Base-by-base conservation (phyloP, 1,139 yeast genomes). In the Geotrichum klebahnii region DNA sequence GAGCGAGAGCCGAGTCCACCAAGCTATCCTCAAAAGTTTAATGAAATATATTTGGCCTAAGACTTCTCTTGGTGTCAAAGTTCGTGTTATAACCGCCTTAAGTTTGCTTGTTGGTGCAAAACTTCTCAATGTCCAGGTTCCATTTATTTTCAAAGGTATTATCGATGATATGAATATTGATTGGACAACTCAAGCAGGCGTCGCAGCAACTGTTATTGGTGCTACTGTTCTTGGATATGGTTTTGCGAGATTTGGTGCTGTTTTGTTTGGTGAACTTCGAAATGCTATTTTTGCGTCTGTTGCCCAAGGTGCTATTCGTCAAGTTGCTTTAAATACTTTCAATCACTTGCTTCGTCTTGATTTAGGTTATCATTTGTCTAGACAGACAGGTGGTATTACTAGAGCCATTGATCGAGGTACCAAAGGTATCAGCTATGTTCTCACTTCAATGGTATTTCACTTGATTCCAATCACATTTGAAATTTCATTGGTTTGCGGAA, bases 321-420 rank as follows among this genome's bases (percentile, higher is more conserved):
- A 84, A 53, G 97, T 92, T 29, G 96, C 98, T 1, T 74, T 83
- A 41, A 87, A 85, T 62, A 90, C 97, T 0, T 92, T 92, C 66
- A 75, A 73, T 44, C 97, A 90, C 67, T 72, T 92, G 52, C 75
- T 92, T 65, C 81, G 81, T 59, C 76, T 92, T 69, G 99, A 92
- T 68, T 72, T 90, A 47, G 87, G 89, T 17, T 92, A 92, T 76
- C 98, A 92, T 67, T 70, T 92, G 47, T 77, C 94, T 6, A 76
- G 90, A 59, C 97, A 94, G 66, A 94, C 98, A 0, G 99, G 99
- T 58, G 97, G 96, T 0, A 70, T 92, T 42, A 92, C 97, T 0
- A 74, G 98, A 55, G 97, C 98, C 1, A 92, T 92, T 61, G 99
- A 92, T 63, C 75, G 98, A 59, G 99, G 99, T 65, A 92, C 97